phyloP scores from a whole-genome alignment of 148 eudicot genomes.

The Polygonum aviculare region DNA sequence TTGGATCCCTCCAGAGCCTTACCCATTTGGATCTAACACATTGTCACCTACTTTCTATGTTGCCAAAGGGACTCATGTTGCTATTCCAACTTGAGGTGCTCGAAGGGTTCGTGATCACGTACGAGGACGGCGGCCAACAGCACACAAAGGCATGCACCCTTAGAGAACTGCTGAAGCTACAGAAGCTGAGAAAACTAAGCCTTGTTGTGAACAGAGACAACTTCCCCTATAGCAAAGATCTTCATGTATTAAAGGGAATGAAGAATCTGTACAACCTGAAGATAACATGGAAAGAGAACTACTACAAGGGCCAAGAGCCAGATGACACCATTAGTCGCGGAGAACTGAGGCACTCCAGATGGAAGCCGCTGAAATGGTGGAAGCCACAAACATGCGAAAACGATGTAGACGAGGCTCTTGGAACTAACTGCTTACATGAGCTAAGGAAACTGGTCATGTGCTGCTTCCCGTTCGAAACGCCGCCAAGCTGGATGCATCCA shows the following conservation, averaged over 20 bases:
- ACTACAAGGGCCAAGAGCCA: not conserved
- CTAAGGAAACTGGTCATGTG: too few relatives aligned
- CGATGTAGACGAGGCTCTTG: too few relatives aligned
- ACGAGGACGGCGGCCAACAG: not conserved
- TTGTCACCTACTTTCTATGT: conserved; percentile 30
- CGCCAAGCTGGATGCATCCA: too few relatives aligned
- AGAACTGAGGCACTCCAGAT: too few relatives aligned
- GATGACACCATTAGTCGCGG: not conserved
- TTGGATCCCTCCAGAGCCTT: too few relatives aligned
- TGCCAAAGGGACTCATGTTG: conserved; percentile 29
- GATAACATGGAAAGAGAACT: not conserved
- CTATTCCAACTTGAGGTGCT: conserved; percentile 33
- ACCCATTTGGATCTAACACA: conserved; percentile 35
- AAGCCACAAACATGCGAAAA: too few relatives aligned
- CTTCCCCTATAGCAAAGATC: conserved; percentile 10
- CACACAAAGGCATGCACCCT: conserved; percentile 20
- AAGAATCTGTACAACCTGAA: not conserved
- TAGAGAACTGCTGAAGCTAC: conserved; percentile 19
- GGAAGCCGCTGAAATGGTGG: too few relatives aligned
- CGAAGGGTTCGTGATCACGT: conserved; percentile 32
- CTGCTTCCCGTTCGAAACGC: too few relatives aligned
- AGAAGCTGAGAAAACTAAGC: conserved; percentile 24
- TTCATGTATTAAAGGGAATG: not conserved
- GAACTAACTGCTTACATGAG: too few relatives aligned
- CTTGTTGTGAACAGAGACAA: conserved; percentile 20